Conservation (phyloP, 1,284 basidiomycete species). For the Cryptococcus sp. region DNA sequence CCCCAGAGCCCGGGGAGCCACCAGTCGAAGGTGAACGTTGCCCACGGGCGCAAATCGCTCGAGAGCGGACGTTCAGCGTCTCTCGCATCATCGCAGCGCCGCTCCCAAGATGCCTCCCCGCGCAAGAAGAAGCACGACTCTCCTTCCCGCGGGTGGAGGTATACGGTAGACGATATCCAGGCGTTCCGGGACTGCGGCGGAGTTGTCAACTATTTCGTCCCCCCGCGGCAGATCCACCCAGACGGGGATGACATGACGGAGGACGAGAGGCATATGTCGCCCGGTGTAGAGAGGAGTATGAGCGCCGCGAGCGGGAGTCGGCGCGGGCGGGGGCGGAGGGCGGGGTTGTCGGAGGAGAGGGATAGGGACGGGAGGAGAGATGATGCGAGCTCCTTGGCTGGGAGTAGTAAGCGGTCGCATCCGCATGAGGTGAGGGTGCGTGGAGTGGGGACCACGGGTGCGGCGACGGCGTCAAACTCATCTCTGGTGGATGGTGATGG, state of each 20-base stretch:
- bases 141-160: conserved; percentile 28
- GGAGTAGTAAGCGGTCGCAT: conserved; percentile 12
- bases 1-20: conserved; percentile 12
- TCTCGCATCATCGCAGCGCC: not conserved
- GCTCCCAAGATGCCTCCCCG: not conserved
- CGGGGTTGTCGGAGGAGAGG: not conserved
- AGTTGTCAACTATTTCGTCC: conserved; percentile 43
- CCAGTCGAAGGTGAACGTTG: conserved; percentile 1
- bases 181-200: conserved; percentile 35
- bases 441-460: not conserved
- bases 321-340: too few relatives aligned
- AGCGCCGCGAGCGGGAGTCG: not conserved
- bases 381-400: conserved; percentile 19
- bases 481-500: conserved; percentile 15
- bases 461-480: conserved; percentile 14
- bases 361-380: conserved; percentile 1
- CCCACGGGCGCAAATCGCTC: conserved; percentile 1
- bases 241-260: conserved; percentile 10
- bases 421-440: not conserved
- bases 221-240: conserved; percentile 20
- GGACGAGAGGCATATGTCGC: conserved; percentile 1
- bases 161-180: conserved; percentile 36
- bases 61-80: conserved; percentile 12
- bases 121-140: not conserved
- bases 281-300: not conserved